Conservation (phyloP, 495 filamentous ascomycete genomes). For the Podospora appendiculata region DNA sequence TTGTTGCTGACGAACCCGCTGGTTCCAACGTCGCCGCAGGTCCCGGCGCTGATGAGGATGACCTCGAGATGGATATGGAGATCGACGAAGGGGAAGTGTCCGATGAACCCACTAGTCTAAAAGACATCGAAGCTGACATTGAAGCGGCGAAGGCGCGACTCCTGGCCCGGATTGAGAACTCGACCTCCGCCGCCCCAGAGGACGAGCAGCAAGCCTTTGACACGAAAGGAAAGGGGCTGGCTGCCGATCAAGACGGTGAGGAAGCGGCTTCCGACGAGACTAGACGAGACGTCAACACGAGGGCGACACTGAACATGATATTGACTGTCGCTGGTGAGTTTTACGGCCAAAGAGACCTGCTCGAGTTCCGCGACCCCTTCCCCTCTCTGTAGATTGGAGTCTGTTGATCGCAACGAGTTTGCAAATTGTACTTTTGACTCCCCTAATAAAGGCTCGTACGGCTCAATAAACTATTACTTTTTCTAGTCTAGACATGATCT, state of each 20-base stretch:
- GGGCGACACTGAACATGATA: constrained; percentile 78
- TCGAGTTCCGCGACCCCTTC: constrained; percentile 59
- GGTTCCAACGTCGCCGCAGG: not conserved
- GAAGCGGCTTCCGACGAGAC: constrained; percentile 17
- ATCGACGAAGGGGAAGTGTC: constrained; percentile 40
- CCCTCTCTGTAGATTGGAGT: constrained; percentile 13
- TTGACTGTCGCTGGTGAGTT: constrained; percentile 82
- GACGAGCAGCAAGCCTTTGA: not conserved
- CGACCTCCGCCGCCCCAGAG: not conserved
- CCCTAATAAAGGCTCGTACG: no score
- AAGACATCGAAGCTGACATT: constrained; percentile 35
- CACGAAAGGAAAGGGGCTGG: not conserved
- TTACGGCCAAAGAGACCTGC: constrained; percentile 83
- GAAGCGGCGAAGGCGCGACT: constrained; percentile 54
- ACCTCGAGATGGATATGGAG: constrained; percentile 36
- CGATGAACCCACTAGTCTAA: constrained; percentile 17
- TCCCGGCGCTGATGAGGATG: constrained; percentile 12
- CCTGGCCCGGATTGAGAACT: constrained; percentile 36
- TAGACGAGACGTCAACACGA: constrained; percentile 34
- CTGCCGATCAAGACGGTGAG: not conserved
- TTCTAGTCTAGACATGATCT: no score
- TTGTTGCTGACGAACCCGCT: not conserved
- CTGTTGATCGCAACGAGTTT: not conserved
- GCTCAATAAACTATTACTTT: no score
- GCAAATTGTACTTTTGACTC: not conserved